Evolutionary conservation across 148 eudicot genomes (phyloP).

Genomic region (Nepenthes mirabilis): DNA sequence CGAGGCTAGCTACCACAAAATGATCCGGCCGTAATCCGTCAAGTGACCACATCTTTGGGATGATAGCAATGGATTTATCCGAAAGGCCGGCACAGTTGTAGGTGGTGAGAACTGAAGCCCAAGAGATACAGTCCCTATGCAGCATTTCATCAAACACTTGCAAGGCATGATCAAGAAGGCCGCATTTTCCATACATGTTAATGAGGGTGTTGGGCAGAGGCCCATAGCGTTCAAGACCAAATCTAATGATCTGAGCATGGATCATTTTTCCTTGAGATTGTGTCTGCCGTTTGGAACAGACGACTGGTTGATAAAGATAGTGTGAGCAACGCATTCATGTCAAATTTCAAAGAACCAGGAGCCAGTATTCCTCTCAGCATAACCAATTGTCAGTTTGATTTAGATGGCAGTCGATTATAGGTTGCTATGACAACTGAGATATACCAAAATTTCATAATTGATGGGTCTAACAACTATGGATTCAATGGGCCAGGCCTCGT

Average conservation of each 20-base stretch:
- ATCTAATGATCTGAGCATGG: conserved; percentile 54
- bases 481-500: too few species aligned
- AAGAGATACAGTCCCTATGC: conserved; percentile 33
- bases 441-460: too few species aligned
- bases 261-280: conserved; percentile 41
- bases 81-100: conserved; percentile 39
- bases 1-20: conserved; percentile 46
- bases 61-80: conserved; percentile 21
- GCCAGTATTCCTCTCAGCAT: too few species aligned
- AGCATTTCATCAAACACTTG: conserved; percentile 68
- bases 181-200: conserved; percentile 42
- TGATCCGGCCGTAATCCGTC: conserved; percentile 42
- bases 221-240: conserved; percentile 26
- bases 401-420: too few species aligned
- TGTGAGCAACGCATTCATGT: conserved; percentile 38
- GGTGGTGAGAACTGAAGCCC: conserved; percentile 62
- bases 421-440: too few species aligned
- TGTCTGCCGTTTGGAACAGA: conserved; percentile 23
- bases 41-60: conserved; percentile 26
- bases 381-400: too few species aligned
- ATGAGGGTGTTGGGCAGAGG: conserved; percentile 42
- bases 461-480: too few species aligned
- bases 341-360: too few species aligned
- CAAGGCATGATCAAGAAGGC: conserved; percentile 26
- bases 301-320: conserved; percentile 27